These are phyloP conservation scores for Cyclotella cryptica DNA, from an alignment of 108 stramenopile species.

Conservation along the genomic window DNA sequence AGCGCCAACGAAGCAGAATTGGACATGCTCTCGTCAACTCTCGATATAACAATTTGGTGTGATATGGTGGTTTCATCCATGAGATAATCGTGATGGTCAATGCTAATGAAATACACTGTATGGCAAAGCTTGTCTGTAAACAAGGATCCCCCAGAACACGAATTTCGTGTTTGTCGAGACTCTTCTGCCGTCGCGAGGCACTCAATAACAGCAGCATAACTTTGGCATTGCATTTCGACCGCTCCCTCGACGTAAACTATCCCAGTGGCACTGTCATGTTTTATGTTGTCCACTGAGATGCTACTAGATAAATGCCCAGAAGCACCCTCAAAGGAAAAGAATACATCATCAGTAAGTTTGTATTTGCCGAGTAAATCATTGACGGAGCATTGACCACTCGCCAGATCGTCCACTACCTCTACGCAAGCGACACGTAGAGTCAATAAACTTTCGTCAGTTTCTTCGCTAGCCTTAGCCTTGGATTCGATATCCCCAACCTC, in stretches of 20 bases:
- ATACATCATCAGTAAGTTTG: conserved; percentile 9
- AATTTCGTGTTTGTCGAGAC: conserved; percentile 1
- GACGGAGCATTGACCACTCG: conserved; percentile 11
- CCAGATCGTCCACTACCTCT: conserved; percentile 29
- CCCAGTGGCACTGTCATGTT: conserved; percentile 17
- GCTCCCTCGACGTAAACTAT: conserved; percentile 19
- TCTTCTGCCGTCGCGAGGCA: conserved; percentile 22
- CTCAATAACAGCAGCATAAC: conserved; percentile 14
- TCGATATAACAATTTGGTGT: conserved; percentile 18
- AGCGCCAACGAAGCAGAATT: conserved; percentile 26
- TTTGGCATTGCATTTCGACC: conserved; percentile 21
- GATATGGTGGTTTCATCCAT: conserved; percentile 5
- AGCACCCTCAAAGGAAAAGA: not conserved
- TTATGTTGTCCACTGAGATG: not conserved
- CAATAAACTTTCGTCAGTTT: not conserved
- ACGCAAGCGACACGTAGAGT: conserved; percentile 17
- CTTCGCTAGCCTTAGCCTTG: not conserved
- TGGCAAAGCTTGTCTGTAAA: conserved; percentile 22
- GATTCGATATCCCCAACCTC: not conserved
- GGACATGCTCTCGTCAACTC: conserved; percentile 24
- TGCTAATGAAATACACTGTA: conserved; percentile 19
- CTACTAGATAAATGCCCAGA: not conserved
- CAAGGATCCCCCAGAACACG: not conserved
- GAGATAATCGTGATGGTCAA: conserved; percentile 7
- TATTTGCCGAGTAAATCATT: conserved; percentile 8